Base-by-base conservation (phyloP, 164 flowering plant species). In the Cinnamomum chago region DNA sequence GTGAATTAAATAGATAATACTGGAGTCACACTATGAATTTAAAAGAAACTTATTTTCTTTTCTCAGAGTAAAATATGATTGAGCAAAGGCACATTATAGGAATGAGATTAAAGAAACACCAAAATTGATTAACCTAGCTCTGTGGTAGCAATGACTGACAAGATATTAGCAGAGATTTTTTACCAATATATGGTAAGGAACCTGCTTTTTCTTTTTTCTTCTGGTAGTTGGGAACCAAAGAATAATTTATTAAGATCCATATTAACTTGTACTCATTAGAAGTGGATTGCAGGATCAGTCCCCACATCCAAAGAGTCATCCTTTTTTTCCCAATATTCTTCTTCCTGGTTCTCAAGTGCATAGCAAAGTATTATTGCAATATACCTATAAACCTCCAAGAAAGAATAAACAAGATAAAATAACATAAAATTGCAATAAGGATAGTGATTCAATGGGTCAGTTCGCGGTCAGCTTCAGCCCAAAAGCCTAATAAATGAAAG, bases 1-100 rank as follows among this genome's bases (percentile, higher is more conserved):
- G 88, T 25, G 51, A 77, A 78, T 75, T 67, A 28, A 74, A 77
- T 47, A 74, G 51, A 76, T 62, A 13, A 65, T 71, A 22, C 13
- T 52, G 24, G 23, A 18, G 35, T 68, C 50, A 20, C 4, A 22
- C 66, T 24, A 62, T 18, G 13, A 20, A 62, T 20, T 22, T 20
- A 22, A 20, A 20, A 58, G n/a, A 15, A 58, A 17, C 3, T 1
- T 65, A 65, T 13, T 65, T 25, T 4, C 64, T 60, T 64, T 65
- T 24, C 25, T 65, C 23, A 23, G 27, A 64, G 67, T 23, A 65
- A 23, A 65, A 23, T 10, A 65, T 65, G 67, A 12, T 65, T 65
- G 30, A 65, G 15, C 30, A 65, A 65, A 25, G 25, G 50, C 13
- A 67, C 23, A 28, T 30, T 67, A 33, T 5, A 33, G 50, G 47